Evolutionary conservation across 164 flowering plant genomes (phyloP).

Genomic region (Nymphaea thermarum): DNA sequence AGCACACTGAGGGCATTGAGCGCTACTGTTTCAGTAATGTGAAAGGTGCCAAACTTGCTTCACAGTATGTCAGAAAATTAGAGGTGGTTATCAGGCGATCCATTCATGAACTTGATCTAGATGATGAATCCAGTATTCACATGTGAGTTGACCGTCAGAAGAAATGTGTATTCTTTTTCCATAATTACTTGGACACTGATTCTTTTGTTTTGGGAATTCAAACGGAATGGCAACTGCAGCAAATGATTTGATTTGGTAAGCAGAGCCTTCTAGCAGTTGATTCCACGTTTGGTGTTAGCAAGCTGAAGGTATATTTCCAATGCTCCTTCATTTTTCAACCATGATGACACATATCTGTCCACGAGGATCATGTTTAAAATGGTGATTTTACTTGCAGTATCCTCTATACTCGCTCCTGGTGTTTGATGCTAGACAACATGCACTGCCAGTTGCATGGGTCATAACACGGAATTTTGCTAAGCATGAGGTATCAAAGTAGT

Average conservation of each 20-base stretch:
- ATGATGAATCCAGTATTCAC: slow-evolving; percentile 86
- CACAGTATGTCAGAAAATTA: slow-evolving; percentile 83
- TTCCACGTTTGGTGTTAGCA: slow-evolving; percentile 89
- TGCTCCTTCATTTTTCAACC: background rate
- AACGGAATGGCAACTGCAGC: slow-evolving; percentile 97
- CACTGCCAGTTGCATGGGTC: slow-evolving; percentile 94
- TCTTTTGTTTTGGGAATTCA: slow-evolving; percentile 88
- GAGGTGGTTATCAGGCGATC: slow-evolving; percentile 85
- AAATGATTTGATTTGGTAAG: slow-evolving; percentile 93
- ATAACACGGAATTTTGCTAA: slow-evolving; percentile 67
- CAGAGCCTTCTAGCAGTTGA: slow-evolving; percentile 77
- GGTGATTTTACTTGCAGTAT: slow-evolving; percentile 40
- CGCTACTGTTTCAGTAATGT: slow-evolving; percentile 46
- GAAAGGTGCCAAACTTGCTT: slow-evolving; percentile 57
- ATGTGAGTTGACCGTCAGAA: slow-evolving; percentile 85
- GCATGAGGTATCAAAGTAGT: slow-evolving; percentile 68
- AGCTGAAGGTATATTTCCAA: slow-evolving; percentile 52
- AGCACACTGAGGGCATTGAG: slow-evolving; percentile 64
- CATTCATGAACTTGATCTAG: slow-evolving; percentile 89
- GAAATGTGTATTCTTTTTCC: slow-evolving; percentile 69
- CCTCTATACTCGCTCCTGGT: slow-evolving; percentile 87
- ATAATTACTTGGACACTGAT: slow-evolving; percentile 63
- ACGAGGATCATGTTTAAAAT: slow-evolving; percentile 1
- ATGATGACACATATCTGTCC: background rate
- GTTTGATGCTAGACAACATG: slow-evolving; percentile 91